These are phyloP conservation scores for Penicillium dipodomyicola DNA, from an alignment of 495 filamentous ascomycete genomes.

Conservation along the genomic window DNA sequence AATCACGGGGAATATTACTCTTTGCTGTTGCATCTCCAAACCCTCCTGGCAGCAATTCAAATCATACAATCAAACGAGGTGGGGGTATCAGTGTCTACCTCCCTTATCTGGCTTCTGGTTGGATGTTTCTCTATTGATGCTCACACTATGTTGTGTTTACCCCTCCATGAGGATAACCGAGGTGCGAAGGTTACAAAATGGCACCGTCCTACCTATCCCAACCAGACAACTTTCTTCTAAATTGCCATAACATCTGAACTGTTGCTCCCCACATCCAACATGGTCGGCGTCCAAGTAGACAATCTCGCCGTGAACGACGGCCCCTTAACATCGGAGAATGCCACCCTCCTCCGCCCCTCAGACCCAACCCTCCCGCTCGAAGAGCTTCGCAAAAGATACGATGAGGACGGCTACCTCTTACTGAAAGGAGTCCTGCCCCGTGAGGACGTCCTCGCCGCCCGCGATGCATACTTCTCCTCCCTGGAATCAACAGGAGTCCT, in stretches of 20 bases:
- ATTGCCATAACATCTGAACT: background rate
- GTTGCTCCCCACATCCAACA: slow-evolving; percentile 10
- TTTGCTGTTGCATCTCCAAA: slow-evolving; percentile 8
- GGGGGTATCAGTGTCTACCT: slow-evolving; percentile 7
- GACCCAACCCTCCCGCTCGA: slow-evolving; percentile 37
- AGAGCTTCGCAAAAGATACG: slow-evolving; percentile 50
- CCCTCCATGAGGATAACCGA: slow-evolving; percentile 11
- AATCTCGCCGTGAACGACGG: slow-evolving; percentile 53
- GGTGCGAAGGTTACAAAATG: slow-evolving; percentile 8
- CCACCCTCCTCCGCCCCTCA: slow-evolving; percentile 45
- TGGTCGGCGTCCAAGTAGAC: slow-evolving; percentile 33
- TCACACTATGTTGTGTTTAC: background rate
- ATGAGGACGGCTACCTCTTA: slow-evolving; percentile 60
- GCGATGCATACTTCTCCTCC: slow-evolving; percentile 56
- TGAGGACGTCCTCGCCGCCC: slow-evolving; percentile 53
- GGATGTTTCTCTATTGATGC: slow-evolving; percentile 10
- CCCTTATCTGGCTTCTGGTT: slow-evolving; percentile 17
- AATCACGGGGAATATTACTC: slow-evolving; percentile 19
- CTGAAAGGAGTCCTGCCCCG: slow-evolving; percentile 59
- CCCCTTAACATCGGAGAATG: slow-evolving; percentile 45
- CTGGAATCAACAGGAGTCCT: slow-evolving; percentile 56
- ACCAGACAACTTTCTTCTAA: background rate
- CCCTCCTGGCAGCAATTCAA: slow-evolving; percentile 1
- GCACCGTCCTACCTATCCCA: background rate
- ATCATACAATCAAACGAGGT: slow-evolving; percentile 7